Conservation (phyloP, 345 rosid species). For the Eucalyptus lansdowneana region DNA sequence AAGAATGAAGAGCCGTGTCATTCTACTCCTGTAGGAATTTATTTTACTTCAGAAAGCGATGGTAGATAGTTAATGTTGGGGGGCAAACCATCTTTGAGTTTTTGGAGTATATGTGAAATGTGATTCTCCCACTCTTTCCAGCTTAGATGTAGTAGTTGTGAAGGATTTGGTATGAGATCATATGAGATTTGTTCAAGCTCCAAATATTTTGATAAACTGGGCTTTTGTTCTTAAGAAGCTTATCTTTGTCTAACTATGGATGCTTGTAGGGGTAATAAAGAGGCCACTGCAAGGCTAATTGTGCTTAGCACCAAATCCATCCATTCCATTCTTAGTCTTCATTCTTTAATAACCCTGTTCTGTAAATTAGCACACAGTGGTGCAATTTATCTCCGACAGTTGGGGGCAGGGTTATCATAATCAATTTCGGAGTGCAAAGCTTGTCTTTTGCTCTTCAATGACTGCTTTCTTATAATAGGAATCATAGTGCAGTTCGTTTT, state of each 20-base stretch:
- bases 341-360: not conserved
- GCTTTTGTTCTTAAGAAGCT: not conserved
- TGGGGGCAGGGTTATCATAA: not conserved
- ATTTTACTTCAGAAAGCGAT: not conserved
- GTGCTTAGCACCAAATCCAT: not conserved
- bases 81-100: not conserved
- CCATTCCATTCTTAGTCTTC: not conserved
- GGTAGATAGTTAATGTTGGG: not conserved
- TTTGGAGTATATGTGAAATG: not conserved
- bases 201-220: not conserved
- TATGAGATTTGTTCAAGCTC: not conserved
- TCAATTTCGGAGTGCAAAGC: not conserved
- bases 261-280: not conserved
- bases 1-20: not conserved
- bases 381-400: not conserved
- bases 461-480: not conserved
- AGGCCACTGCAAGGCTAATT: not conserved
- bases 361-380: not conserved
- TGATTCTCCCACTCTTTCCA: not conserved
- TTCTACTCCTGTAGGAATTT: not conserved
- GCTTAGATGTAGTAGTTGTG: not conserved
- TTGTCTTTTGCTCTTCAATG: not conserved
- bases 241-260: not conserved
- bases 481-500: not conserved
- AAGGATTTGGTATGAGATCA: not conserved